Evolutionary conservation across 331 rosid genomes (phyloP), one percentile per base, ranked within the genome.

Genomic region (Prunus yedoensis): DNA sequence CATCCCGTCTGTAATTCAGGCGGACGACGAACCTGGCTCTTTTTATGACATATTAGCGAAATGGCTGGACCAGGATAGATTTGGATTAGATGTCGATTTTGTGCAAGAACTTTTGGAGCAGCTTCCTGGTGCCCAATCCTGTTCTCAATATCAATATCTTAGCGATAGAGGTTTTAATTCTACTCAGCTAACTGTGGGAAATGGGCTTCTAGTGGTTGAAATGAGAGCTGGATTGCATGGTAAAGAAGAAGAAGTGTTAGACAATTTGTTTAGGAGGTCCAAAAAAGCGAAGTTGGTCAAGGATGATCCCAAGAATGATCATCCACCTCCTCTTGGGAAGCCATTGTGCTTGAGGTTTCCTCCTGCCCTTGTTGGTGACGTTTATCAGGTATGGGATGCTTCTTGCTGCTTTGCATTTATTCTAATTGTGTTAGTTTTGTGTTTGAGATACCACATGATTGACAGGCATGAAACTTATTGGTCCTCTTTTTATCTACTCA

Each of bases 21-120:
- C 82, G 8, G 80, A 85, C 61, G 78, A 82, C 74, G 96, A 91
- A 70, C 78, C 68, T 35, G 78, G 85, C 51, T 66, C 66, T 79
- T 62, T 80, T 11, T 54, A 68, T 60, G 87, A 88, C 72, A 46
- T 69, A 43, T 79, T 91, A 68, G 83, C 70, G 57, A 92, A 84
- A 80, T 95, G 99, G 99, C 82, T 95, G 83, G 96, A 86, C 73
- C 96, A 88, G 80, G 99, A 95, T 76, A 92, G 99, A 82, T 89
- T 92, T 83, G 99, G 99, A 74, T 79, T 95, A 77, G 96, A 95
- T 78, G 87, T 80, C 53, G 97, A 90, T 77, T 95, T 95, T 91
- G 93, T 90, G 67, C 99, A 90, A 86, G 98, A 95, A 82, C 80
- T 92, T 74, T 68, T 95, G 69, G 98, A 95, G 81, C 88, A 83